phyloP scores from a whole-genome alignment of 805 yeast genomes.

The Metschnikowia noctiluminum region DNA sequence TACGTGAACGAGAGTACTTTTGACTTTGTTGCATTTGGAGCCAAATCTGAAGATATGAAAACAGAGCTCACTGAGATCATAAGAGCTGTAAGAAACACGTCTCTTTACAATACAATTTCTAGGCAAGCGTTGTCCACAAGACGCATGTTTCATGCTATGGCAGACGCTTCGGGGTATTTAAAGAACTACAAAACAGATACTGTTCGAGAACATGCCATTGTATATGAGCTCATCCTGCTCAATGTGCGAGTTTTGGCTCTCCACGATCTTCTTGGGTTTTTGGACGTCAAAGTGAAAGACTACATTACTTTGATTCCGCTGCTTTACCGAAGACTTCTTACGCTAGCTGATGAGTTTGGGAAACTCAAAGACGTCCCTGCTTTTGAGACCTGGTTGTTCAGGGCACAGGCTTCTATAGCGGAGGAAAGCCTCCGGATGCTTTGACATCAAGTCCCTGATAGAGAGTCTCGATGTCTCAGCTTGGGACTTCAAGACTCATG shows the following conservation, averaged over 20 bases:
- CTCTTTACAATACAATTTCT: background rate
- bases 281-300: background rate
- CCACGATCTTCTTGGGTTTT: background rate
- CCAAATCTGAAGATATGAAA: background rate
- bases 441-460: background rate
- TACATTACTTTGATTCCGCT: background rate
- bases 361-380: too few relatives aligned
- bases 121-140: background rate
- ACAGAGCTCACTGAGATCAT: background rate
- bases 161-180: background rate
- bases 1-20: background rate
- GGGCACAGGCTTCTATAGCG: background rate
- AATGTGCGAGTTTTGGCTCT: background rate
- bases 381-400: background rate
- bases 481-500: background rate
- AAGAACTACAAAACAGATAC: background rate
- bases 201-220: background rate
- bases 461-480: background rate
- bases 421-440: background rate
- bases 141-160: background rate
- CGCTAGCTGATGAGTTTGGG: background rate
- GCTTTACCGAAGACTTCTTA: background rate
- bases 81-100: background rate
- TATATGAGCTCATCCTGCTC: background rate
- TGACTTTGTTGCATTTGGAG: background rate